phyloP scores from a whole-genome alignment of 2,329 filamentous ascomycete genomes.

The Colletotrichum lupini region DNA sequence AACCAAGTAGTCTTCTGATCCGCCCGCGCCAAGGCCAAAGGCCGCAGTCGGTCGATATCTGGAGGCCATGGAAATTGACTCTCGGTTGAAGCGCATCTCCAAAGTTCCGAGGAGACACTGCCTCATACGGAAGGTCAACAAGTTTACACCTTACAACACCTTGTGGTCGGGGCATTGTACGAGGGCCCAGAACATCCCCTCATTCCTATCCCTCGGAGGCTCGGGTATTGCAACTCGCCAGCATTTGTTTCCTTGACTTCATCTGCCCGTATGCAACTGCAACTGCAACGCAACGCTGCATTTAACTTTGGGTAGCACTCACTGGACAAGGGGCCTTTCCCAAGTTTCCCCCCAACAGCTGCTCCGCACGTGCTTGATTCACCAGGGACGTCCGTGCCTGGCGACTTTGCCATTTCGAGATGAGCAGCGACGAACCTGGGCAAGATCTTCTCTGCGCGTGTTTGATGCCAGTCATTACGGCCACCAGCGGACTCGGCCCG shows the following conservation, averaged over 20 bases:
- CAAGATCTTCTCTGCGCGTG: conserved; percentile 28
- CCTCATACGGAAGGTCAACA: background rate
- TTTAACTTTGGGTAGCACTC: conserved; percentile 18
- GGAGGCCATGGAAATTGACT: background rate
- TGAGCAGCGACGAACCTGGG: conserved; percentile 18
- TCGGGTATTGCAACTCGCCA: background rate
- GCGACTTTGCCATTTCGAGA: conserved; percentile 12
- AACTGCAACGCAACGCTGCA: conserved; percentile 1
- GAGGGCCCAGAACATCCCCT: background rate
- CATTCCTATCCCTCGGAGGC: background rate
- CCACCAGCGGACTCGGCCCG: conserved; percentile 14
- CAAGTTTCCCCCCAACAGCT: background rate
- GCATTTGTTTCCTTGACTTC: background rate
- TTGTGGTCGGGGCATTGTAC: background rate
- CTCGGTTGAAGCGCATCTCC: background rate
- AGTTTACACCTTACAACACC: background rate
- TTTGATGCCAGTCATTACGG: conserved; percentile 13
- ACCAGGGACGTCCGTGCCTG: conserved; percentile 9
- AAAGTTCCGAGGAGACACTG: background rate
- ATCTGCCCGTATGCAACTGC: conserved; percentile 10
- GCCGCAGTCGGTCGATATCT: background rate
- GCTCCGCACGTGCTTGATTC: conserved; percentile 26
- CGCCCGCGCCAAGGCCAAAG: background rate
- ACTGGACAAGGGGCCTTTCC: conserved; percentile 7
- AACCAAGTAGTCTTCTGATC: background rate